Base-by-base conservation (phyloP, 305 asterid species). In the Coffea humblotiana region DNA sequence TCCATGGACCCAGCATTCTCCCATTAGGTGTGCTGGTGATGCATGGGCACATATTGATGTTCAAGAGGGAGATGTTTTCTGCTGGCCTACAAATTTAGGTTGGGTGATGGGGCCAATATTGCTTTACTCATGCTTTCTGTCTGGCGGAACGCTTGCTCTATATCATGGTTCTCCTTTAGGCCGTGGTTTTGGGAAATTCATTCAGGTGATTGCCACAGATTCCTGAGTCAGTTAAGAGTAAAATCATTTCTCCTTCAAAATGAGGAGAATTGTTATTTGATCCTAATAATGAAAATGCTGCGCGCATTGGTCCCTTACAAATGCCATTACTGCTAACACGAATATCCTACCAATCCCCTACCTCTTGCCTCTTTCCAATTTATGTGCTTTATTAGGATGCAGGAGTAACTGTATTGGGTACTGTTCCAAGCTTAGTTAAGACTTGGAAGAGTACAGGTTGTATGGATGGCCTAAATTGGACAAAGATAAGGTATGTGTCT, bases 21-120 rank as follows among this genome's bases (percentile, higher is more conserved):
- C 99, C 51, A 94, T 95, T 70, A 90, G 98, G 21, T 85, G 90
- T 74, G 90, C 93, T 87, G 91, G 96, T 78, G 99, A 95, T 85
- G 76, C 97, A 71, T 95, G 97, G 98, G 82, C 91, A 58, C 96
- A 90, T 85, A 68, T 81, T 37, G 89, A 89, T 81, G 82, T 87
- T 84, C 90, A 84, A 87, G 73, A 83, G 56, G 96, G 95, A 76
- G 98, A 95, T 81, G 88, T 91, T 47, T 74, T 81, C 79, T 95
- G 99, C 87, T 95, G 97, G 97, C 99, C 99, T 8, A 95, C 99
- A 60, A 95, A 91, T 85, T 89, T 95, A 84, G 99, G 99, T 84
- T 95, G 99, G 99, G 99, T 94, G 83, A 90, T 94, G 98, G 99
- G 99, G 47, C 99, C 99, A 1, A 78, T 90, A 79, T 77, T 91